Evolutionary conservation across 2,329 filamentous ascomycete species (phyloP), one percentile per base, ranked within the genome.

Genomic region (Epichloe baconii): DNA sequence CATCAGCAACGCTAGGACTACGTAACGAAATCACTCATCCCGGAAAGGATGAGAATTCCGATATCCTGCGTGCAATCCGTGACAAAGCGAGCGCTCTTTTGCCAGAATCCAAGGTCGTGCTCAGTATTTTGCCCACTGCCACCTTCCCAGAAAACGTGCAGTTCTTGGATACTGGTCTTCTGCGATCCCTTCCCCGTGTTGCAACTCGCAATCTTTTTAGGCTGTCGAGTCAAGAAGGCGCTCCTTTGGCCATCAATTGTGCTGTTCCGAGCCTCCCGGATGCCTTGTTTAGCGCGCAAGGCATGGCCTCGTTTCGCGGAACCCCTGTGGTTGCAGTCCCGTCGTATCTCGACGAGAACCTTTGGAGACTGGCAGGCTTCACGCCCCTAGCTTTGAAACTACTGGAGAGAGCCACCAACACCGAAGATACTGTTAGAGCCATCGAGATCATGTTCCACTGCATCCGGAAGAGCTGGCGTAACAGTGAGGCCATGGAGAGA

Each of bases 401-500:
- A 37, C 75, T 98, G 6, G 88, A 96, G 62, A 76, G 83, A 36
- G 84, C 93, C 1, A 74, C 75, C 3, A 83, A 81, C 0, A 74
- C 79, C 7, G 80, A 89, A 47, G 82, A 83, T 44, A 81, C 90
- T 31, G 70, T 90, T 10, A 78, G 86, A 50, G 83, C 90, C 1
- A 82, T 94, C 2, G 82, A 94, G 60, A 85, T 94, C 60, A 74
- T 95, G 26, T 89, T 96, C 55, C 81, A 86, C 56, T 88, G 87
- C 54, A 86, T 96, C 47, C 85, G 86, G 57, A 85, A 86, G 56
- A 97, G 86, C 63, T 98, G 94, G 93, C 80, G 93, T 56, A 97
- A 97, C 58, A 97, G 93, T 58, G 94, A 98, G 65, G 90, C 93
- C 26, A 96, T 98, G 86, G 93, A 98, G 66, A 83, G 87, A 60